Evolutionary conservation across 2,329 filamentous ascomycete species (phyloP), one percentile per base, ranked within the genome.

Genomic region (Neopestalotiopsis rosae): DNA sequence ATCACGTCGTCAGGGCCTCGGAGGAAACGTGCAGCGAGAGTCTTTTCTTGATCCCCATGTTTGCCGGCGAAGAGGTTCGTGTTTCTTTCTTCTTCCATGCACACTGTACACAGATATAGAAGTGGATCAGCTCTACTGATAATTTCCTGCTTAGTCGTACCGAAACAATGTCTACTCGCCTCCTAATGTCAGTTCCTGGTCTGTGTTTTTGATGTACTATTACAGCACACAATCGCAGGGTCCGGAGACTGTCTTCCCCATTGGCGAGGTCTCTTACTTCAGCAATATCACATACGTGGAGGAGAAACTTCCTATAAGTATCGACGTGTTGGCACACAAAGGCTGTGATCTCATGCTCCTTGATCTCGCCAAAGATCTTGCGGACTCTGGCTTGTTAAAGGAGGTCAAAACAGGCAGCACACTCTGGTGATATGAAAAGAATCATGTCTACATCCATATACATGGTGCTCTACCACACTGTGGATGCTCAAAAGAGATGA

Each of bases 41-140:
- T 61, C 24, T 61, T 10, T 61, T 61, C 32, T 20, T 61, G 28
- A 61, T 61, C 10, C 24, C 57, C 57, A 61, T 61, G 57, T 61
- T 61, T 61, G 57, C 24, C 24, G 57, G 24, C 24, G 57, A 61
- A 17, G 24, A 32, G 28, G 45, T 52, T 20, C 17, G 45, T 52
- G 17, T 7, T 13, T n/a, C 14, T 20, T n/a, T 2, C n/a, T 10
- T 2, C n/a, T 52, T 24, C 9, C 4, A 3, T 24, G 7, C 45
- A n/a, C 7, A 7, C 9, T 6, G 14, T 24, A 17, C 45, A n/a
- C 6, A 7, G n/a, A 1, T 17, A 24, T 3, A 6, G n/a, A 9
- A 52, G 9, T 2, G 6, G n/a, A 52, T 3, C n/a, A 52, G n/a
- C 7, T 17, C n/a, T 20, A 3, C 45, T 52, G 9, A 52, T 6